Evolutionary conservation across 108 stramenopile genomes (phyloP).

Genomic region (Nannochloropsis oceanica): DNA sequence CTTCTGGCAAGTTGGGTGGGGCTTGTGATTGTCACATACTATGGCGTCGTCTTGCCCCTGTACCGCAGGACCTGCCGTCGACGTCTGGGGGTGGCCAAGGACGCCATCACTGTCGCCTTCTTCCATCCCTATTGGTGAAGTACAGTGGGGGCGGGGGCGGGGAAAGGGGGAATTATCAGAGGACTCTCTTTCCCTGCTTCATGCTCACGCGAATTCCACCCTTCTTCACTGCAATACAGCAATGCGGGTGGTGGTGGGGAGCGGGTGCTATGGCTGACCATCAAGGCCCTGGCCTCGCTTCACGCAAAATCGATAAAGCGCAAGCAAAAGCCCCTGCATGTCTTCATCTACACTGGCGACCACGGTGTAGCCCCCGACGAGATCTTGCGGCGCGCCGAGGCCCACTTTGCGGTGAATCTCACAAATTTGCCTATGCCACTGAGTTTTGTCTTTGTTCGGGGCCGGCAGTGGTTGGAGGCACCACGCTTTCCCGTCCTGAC

Average conservation of each 20-base stretch:
- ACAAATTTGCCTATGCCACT: constrained; percentile 19
- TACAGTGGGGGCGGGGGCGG: not conserved
- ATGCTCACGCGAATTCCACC: too few relatives aligned
- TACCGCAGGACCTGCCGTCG: constrained; percentile 1
- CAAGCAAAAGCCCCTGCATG: not conserved
- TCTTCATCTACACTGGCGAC: constrained; percentile 71
- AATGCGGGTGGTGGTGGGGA: constrained; percentile 85
- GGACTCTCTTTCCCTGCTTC: not conserved
- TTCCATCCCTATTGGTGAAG: constrained; percentile 17
- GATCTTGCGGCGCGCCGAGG: constrained; percentile 9
- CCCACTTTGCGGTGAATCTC: constrained; percentile 33
- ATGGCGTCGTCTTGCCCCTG: not conserved
- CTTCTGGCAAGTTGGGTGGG: not conserved
- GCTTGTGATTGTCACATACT: not conserved
- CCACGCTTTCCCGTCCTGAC: constrained; percentile 51
- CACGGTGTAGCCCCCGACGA: constrained; percentile 25
- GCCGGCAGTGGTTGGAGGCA: constrained; percentile 28
- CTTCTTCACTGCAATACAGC: not conserved
- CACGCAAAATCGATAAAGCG: constrained; percentile 10
- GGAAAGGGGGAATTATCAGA: too few relatives aligned
- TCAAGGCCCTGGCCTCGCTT: constrained; percentile 52
- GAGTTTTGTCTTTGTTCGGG: constrained; percentile 49
- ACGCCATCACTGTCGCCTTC: constrained; percentile 9
- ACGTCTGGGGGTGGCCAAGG: not conserved
- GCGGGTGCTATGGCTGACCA: constrained; percentile 85